phyloP scores from a whole-genome alignment of 352 stramenopile species.

The Elongisporangium anandrum region DNA sequence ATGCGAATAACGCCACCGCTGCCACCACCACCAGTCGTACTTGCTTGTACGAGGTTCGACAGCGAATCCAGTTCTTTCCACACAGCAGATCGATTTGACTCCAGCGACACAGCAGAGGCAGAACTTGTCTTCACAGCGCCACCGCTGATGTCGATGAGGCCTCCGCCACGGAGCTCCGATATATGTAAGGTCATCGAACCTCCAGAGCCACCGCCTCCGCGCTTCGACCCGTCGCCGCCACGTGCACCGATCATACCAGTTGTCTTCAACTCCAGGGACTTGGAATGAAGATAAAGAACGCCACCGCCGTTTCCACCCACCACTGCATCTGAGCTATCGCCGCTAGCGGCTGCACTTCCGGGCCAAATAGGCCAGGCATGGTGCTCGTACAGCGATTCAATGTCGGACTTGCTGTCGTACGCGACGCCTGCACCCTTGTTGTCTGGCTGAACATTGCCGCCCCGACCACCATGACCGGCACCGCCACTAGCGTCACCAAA shows the following conservation, averaged over 20 bases:
- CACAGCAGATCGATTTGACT: not conserved
- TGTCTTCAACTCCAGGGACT: slow-evolving; percentile 42
- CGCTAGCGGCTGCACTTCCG: slow-evolving; percentile 52
- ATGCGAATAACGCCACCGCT: slow-evolving; percentile 62
- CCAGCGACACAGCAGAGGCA: not conserved
- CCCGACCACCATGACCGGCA: slow-evolving; percentile 60
- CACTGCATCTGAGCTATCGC: slow-evolving; percentile 43
- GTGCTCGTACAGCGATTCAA: not conserved
- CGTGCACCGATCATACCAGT: slow-evolving; percentile 38
- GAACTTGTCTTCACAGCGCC: slow-evolving; percentile 24
- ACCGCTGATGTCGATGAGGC: slow-evolving; percentile 50
- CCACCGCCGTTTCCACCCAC: slow-evolving; percentile 65
- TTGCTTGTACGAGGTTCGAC: not conserved
- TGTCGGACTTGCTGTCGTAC: slow-evolving; percentile 28
- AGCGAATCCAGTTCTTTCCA: not conserved
- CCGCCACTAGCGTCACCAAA: slow-evolving; percentile 49
- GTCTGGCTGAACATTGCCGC: slow-evolving; percentile 54
- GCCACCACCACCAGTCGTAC: slow-evolving; percentile 47
- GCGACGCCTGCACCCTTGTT: slow-evolving; percentile 34
- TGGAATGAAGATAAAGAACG: slow-evolving; percentile 61
- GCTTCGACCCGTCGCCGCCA: slow-evolving; percentile 48
- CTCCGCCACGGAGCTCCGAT: slow-evolving; percentile 52
- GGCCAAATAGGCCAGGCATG: slow-evolving; percentile 58
- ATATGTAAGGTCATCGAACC: slow-evolving; percentile 61
- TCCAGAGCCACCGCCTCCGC: slow-evolving; percentile 67